These are phyloP conservation scores for Penicillium hordei DNA, from an alignment of 2,329 filamentous ascomycete species.

Conservation along the genomic window DNA sequence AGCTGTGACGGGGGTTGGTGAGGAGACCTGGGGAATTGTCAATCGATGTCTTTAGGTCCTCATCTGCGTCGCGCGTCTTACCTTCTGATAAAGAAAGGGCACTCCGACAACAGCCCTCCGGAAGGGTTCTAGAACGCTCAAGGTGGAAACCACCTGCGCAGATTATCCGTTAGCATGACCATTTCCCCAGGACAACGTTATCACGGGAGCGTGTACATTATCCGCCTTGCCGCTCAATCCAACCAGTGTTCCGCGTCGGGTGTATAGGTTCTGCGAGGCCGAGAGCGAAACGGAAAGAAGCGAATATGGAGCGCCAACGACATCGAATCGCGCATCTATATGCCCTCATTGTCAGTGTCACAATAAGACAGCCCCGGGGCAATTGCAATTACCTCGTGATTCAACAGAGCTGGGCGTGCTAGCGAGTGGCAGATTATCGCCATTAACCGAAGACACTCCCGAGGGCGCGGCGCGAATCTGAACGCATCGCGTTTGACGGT, in stretches of 20 bases:
- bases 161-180: constrained; percentile 2
- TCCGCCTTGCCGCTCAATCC: constrained; percentile 86
- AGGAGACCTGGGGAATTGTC: constrained; percentile 62
- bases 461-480: constrained; percentile 48
- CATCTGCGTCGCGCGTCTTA: constrained; percentile 20
- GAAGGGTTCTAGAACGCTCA: constrained; percentile 83
- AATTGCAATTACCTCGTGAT: constrained; percentile 41
- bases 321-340: constrained; percentile 89
- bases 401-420: constrained; percentile 41
- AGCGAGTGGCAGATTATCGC: constrained; percentile 38
- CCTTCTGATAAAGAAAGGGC: constrained; percentile 88
- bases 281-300: constrained; percentile 91
- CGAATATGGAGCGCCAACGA: constrained; percentile 87
- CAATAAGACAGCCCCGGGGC: too few species aligned
- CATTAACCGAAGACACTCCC: constrained; percentile 39
- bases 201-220: constrained; percentile 61
- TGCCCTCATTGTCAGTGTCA: constrained; percentile 15
- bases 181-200: background rate
- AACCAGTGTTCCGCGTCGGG: constrained; percentile 84
- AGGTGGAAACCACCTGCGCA: constrained; percentile 75
- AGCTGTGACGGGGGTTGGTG: constrained; percentile 82
- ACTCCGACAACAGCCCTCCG: constrained; percentile 77
- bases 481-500: constrained; percentile 39
- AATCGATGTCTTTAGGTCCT: constrained; percentile 7
- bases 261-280: constrained; percentile 90